Evolutionary conservation across 2,329 filamentous ascomycete genomes (phyloP), one percentile per base, ranked within the genome.

Genomic region (Colletotrichum graminicola): DNA sequence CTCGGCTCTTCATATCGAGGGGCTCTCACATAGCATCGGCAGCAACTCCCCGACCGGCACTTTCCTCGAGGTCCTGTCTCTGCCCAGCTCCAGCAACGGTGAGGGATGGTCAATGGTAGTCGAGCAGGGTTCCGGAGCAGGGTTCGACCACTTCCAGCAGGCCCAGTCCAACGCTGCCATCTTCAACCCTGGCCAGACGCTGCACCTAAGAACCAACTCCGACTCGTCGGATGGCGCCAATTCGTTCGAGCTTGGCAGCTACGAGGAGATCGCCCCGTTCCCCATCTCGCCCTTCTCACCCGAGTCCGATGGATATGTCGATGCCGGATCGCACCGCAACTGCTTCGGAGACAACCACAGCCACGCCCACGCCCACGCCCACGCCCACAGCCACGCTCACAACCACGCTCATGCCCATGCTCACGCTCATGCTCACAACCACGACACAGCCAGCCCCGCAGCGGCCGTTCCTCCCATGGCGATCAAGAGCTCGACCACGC

Each of bases 171-270:
- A 85, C 73, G 81, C 85, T 51, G 91, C 93, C 75, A 95, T 97
- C 78, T 97, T 97, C 86, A 97, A 98, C 82, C 95, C 95, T 2
- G 90, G 92, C 73, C 93, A 97, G 83, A 97, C 94, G 1, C 85
- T 98, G 62, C 95, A 98, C 83, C 88, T 97, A 77, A 90, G 95
- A 75, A 95, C 92, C 66, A 91, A 92, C 76, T 97, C 95, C 5
- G 94, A 97, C 77, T 96, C 94, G 2, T 96, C 93, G 1, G 92
- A 95, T 43, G 89, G 91, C 76, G 81, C 89, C 80, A 85, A 88
- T 80, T 84, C 91, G 78, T 79, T 92, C 85, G 79, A 94, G 83
- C 80, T 94, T 87, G 84, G 90, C 74, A 96, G 93, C 83, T 97
- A 92, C 76, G 94, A 97, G 79, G 94, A 97, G 76, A 89, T 94